Base-by-base conservation (phyloP, 768 basidiomycete genomes). In the Cyclocybe aegerita region DNA sequence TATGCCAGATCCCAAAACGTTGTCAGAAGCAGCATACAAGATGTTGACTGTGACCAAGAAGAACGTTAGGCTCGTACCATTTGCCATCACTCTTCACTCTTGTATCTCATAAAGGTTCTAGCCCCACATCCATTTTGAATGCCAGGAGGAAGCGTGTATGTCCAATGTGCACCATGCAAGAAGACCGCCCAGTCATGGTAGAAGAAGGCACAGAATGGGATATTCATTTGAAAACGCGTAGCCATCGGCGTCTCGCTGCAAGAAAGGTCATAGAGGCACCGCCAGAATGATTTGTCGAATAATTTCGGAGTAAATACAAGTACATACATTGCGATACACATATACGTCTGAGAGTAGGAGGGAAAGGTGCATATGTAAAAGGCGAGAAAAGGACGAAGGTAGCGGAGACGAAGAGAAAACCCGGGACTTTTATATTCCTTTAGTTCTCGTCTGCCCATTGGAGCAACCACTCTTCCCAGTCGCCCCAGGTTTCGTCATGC, bases 171-270 rank as follows among this genome's bases (percentile, higher is more conserved):
- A 90, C 90, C 7, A 48, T 62, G 3, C 70, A 88, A 48, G 59
- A 72, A 2, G 65, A 74, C 15, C 72, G 75, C 17, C 90, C 90
- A 10, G 78, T 88, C 73, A 79, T 93, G 67, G 78, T 89, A 10
- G 77, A 80, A 53, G 74, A 76, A 60, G 75, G 72, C 9, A 46
- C 56, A 29, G 70, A 76, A 54, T 86, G 87, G 83, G 70, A 75
- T 1, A 66, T 65, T 1, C 90, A 93, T 62, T 64, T 71, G 32
- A 68, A 67, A n/a, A 82, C 81, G 6, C 78, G 80, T 12, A 41
- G 64, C 8, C 89, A 91, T 62, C 74, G 73, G 56, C 70, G 75
- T n/a, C 65, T 78, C 36, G 69, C 70, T 10, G 65, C 64, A 1
- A 74, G 58, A 31, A 38, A 33, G 17, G 17, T 11, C 23, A 46